phyloP scores from a whole-genome alignment of 805 yeast species.

The Diddensiella santjacobensis region DNA sequence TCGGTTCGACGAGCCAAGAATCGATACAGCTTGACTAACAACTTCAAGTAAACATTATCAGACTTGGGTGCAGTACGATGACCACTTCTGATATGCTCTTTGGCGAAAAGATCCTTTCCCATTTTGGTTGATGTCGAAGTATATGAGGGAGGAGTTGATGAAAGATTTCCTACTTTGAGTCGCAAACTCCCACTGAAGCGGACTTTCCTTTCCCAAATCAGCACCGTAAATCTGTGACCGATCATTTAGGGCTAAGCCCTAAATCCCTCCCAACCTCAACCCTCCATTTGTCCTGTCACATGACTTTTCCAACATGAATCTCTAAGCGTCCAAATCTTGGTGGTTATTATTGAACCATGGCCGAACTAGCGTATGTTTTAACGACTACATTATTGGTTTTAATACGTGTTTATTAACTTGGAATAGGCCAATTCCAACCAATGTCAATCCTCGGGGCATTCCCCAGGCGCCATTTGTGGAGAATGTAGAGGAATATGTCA shows the following conservation, averaged over 20 bases:
- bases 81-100: conserved; percentile 93
- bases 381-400: too few species aligned
- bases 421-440: too few species aligned
- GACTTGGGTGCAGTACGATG: conserved; percentile 99
- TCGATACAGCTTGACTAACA: conserved; percentile 96
- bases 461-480: conserved; percentile 95
- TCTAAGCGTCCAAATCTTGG: too few species aligned
- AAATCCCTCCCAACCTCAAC: not conserved
- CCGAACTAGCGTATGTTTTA: too few species aligned
- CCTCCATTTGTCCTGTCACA: not conserved
- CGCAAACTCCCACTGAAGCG: too few species aligned
- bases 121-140: conserved; percentile 39
- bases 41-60: conserved; percentile 97
- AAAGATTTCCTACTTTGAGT: conserved; percentile 1
- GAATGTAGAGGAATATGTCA: conserved; percentile 70
- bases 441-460: conserved; percentile 81
- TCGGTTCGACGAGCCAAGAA: conserved; percentile 99
- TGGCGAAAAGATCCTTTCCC: conserved; percentile 97
- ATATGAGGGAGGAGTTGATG: conserved; percentile 5
- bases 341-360: too few species aligned
- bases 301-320: conserved; percentile 2
- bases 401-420: too few species aligned
- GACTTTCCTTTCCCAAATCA: too few species aligned
- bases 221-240: not conserved
- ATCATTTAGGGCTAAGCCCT: conserved; percentile 2